Base-by-base conservation (phyloP, 2,329 filamentous ascomycete genomes). In the Bipolaris zeicola region DNA sequence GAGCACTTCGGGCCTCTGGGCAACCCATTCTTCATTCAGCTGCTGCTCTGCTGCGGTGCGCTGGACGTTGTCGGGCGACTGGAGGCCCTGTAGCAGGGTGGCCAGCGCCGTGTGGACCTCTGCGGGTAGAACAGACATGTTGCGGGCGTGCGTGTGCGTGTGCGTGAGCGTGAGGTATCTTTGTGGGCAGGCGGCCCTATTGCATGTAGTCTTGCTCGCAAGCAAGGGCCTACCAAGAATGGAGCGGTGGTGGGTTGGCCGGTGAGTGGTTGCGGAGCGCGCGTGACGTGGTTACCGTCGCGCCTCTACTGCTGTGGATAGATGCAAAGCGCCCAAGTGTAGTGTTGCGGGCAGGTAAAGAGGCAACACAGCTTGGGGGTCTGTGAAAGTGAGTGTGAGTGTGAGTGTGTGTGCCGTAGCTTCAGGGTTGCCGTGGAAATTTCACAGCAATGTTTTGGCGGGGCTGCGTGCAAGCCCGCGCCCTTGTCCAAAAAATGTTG, bases 31-130 rank as follows among this genome's bases (percentile, higher is more conserved):
- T 78, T 87, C 91, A 76, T 92, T 91, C 61, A 99, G 82, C 76
- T 93, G 89, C 64, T 96, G 91, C 78, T 99, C 95, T 50, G 94
- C 94, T 76, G 91, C 87, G 28, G 90, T 87, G 74, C 95, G 89
- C 68, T 91, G 84, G 56, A 83, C 83, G 80, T 99, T 99, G 80
- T 99, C 94, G 68, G 92, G 81, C 45, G 91, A 94, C 80, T 95
- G 90, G 64, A 99, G 86, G 67, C 89, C 93, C 80, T 90, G 87
- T 75, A 99, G 84, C 66, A 99, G 87, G 84, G 93, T 89, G 64
- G 85, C 83, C 71, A 99, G 88, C 80, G 94, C 91, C 68, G 87
- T 84, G 77, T 95, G 90, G 72, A 95, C 85, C 73, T 97, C 91
- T 65, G 89, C 82, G 64, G 92, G 88, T 42, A 98, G 87, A 67